These are phyloP conservation scores for Telfairia occidentalis DNA, from an alignment of 331 rosid genomes.

Conservation along the genomic window DNA sequence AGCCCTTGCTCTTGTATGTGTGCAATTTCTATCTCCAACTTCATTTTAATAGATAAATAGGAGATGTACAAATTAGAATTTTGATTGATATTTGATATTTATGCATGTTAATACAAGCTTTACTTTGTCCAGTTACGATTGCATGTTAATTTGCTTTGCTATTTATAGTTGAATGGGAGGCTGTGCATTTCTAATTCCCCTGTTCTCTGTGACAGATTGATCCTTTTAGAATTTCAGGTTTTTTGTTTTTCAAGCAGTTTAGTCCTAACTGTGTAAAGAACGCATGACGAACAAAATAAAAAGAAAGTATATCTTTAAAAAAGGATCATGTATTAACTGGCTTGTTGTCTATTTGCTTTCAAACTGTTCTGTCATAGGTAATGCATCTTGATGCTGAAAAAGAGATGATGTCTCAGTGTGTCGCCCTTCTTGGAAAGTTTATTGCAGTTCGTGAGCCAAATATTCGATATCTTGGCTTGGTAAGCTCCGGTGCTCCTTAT, in stretches of 20 bases:
- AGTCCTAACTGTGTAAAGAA: background rate
- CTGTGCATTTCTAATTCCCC: background rate
- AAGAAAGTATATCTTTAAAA: background rate
- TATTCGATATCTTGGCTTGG: constrained; percentile 97
- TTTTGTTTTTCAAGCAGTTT: background rate
- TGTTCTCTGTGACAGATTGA: background rate
- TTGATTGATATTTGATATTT: background rate
- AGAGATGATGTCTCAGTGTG: constrained; percentile 99
- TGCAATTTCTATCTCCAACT: background rate
- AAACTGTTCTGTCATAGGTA: constrained; percentile 44
- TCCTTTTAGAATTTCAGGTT: background rate
- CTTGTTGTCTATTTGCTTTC: background rate
- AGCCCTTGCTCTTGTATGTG: constrained; percentile 96
- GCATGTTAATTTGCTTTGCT: background rate
- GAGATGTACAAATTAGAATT: background rate
- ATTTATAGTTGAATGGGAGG: background rate
- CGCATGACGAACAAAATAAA: background rate
- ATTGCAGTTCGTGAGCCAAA: constrained; percentile 99
- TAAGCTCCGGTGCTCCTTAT: constrained; percentile 25
- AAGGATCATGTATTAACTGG: background rate
- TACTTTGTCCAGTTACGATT: background rate
- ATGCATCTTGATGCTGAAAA: constrained; percentile 99
- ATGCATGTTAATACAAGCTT: background rate
- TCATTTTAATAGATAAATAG: background rate
- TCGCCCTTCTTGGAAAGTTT: constrained; percentile 97